phyloP scores from a whole-genome alignment of 257 asterid species.

The Solanum acaule region DNA sequence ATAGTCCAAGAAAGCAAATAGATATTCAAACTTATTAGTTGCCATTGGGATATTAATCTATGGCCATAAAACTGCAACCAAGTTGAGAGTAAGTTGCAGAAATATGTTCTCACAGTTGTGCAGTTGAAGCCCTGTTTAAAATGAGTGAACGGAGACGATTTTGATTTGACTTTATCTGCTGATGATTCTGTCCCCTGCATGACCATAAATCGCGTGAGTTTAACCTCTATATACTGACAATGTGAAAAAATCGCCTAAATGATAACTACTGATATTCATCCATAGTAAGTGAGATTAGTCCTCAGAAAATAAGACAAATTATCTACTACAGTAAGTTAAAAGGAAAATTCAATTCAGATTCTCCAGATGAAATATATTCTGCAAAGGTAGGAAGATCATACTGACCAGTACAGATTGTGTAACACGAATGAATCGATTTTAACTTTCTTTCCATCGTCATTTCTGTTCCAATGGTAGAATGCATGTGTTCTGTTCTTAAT shows the following conservation, averaged over 20 bases:
- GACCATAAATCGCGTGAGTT: neutral
- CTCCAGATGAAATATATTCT: neutral
- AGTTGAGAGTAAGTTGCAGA: neutral
- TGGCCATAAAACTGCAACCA: neutral
- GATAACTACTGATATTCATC: neutral
- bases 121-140: slow-evolving; percentile 13
- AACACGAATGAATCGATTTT: slow-evolving; percentile 59
- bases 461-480: slow-evolving; percentile 83
- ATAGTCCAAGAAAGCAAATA: neutral
- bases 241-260: neutral
- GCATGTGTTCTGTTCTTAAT: slow-evolving; percentile 82
- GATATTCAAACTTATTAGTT: neutral
- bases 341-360: neutral
- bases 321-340: neutral
- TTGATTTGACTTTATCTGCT: slow-evolving; percentile 59
- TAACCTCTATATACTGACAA: neutral
- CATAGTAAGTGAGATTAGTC: neutral
- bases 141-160: slow-evolving; percentile 32
- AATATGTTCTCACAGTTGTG: slow-evolving; percentile 3
- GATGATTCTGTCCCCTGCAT: slow-evolving; percentile 53
- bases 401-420: slow-evolving; percentile 84
- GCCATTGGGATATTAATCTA: neutral
- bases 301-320: neutral
- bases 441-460: slow-evolving; percentile 72
- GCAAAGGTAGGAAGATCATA: neutral